Evolutionary conservation across 2,329 filamentous ascomycete species (phyloP), one percentile per base, ranked within the genome.

Genomic region (Colletotrichum horii): DNA sequence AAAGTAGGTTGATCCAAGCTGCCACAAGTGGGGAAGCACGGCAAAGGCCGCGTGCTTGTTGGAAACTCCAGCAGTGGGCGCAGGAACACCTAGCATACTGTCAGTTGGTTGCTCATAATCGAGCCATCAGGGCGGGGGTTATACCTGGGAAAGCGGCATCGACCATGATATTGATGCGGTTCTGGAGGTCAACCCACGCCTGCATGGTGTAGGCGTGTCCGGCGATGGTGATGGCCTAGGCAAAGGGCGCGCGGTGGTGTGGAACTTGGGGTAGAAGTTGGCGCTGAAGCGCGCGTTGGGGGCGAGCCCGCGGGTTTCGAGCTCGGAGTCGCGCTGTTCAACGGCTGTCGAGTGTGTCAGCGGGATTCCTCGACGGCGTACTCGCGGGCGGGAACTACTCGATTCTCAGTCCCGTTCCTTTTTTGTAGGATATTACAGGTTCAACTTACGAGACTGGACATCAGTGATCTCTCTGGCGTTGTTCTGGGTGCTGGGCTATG

Each of bases 351-450:
- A 6, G 4, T 8, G 43, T 3, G 43, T 22, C 2, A 22, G 43
- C n/a, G 2, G 0, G 43, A 52, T 11, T 22, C 43, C 43, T 22
- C 43, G 2, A 52, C 11, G 43, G 43, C 43, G n/a, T 52, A 52
- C 6, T 52, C 43, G 11, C 12, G 43, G n/a, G 11, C 43, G 2
- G 43, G 43, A 52, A 52, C n/a, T 22, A 22, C 6, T 12, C 2
- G 6, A 14, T 22, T 8, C 43, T 48, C 6, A 48, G 43, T 4
- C 3, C 5, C 8, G 43, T 6, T 43, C 8, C 1, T 8, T 0
- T 0, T 8, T 4, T 14, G 1, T 14, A 4, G 3, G 11, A 14
- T 14, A 22, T 4, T 7, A 11, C 11, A 6, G 3, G 22, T 22
- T 8, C 4, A 6, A 52, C n/a, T 52, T 14, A 52, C 43, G n/a